phyloP scores from a whole-genome alignment of 768 basidiomycete species.

The Podaxis sp. region DNA sequence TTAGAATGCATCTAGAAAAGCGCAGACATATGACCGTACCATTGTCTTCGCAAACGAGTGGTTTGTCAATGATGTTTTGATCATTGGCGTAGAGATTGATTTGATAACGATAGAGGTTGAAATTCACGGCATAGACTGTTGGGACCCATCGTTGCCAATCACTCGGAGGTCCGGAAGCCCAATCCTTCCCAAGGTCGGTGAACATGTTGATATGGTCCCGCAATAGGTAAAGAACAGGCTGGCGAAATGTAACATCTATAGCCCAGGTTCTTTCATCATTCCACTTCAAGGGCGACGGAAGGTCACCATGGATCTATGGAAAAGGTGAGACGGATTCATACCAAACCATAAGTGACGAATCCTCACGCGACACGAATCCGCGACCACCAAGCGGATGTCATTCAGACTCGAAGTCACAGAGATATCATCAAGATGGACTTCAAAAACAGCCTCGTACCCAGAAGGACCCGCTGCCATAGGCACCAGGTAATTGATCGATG shows the following conservation, averaged over 20 bases:
- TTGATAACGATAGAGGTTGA: slow-evolving; percentile 74
- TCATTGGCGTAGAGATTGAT: slow-evolving; percentile 88
- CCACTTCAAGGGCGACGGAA: slow-evolving; percentile 85
- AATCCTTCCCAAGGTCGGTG: slow-evolving; percentile 90
- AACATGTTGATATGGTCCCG: slow-evolving; percentile 96
- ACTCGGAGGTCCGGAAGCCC: slow-evolving; percentile 78
- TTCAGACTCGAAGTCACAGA: slow-evolving; percentile 83
- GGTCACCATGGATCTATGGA: slow-evolving; percentile 61
- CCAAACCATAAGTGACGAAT: slow-evolving; percentile 12
- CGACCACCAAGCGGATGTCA: slow-evolving; percentile 73
- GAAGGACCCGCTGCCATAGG: slow-evolving; percentile 72
- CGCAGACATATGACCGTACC: slow-evolving; percentile 39
- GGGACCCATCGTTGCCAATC: slow-evolving; percentile 86
- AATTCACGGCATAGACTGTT: slow-evolving; percentile 66
- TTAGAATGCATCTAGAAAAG: not conserved
- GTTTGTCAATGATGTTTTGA: slow-evolving; percentile 94
- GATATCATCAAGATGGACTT: slow-evolving; percentile 81
- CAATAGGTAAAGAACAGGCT: slow-evolving; percentile 74
- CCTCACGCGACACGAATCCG: slow-evolving; percentile 77
- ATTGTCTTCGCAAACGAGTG: slow-evolving; percentile 79
- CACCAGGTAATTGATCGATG: slow-evolving; percentile 81
- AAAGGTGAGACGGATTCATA: not conserved
- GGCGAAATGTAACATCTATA: slow-evolving; percentile 67
- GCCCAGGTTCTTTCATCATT: slow-evolving; percentile 78
- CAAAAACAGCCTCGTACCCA: slow-evolving; percentile 79